phyloP scores from a whole-genome alignment of 306 rosid species.

The Rosa multiflora region DNA sequence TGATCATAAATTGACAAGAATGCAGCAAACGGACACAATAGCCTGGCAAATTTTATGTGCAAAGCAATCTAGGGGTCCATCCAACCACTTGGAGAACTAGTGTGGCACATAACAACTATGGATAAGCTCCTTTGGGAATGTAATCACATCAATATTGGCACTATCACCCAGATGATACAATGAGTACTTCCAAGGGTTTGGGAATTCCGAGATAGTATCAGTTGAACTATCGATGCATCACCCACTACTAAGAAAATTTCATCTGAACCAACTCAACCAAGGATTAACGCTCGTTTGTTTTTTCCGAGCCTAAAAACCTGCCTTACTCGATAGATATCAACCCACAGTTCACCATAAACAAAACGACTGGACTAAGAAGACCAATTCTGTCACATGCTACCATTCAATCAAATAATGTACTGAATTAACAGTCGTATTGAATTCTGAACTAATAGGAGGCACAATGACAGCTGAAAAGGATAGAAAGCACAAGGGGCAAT shows the following conservation, averaged over 20 bases:
- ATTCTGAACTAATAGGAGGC: not conserved
- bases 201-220: not conserved
- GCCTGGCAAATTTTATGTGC: not conserved
- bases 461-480: not conserved
- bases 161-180: not conserved
- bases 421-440: not conserved
- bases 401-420: not conserved
- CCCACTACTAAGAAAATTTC: not conserved
- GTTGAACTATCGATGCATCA: too few relatives aligned
- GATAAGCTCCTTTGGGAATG: not conserved
- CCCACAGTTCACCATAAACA: not conserved
- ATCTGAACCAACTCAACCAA: not conserved
- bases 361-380: not conserved
- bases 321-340: not conserved
- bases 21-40: not conserved
- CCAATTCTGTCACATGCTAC: not conserved
- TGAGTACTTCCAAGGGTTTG: too few relatives aligned
- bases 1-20: not conserved
- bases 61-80: slow-evolving; percentile 8
- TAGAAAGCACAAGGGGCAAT: not conserved
- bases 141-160: not conserved
- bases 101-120: not conserved
- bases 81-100: not conserved
- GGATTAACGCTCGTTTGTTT: too few relatives aligned
- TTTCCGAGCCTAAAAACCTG: not conserved